These are phyloP conservation scores for Chlamydomonas reinhardtii DNA, from an alignment of 163 green algal genomes.

Conservation along the genomic window DNA sequence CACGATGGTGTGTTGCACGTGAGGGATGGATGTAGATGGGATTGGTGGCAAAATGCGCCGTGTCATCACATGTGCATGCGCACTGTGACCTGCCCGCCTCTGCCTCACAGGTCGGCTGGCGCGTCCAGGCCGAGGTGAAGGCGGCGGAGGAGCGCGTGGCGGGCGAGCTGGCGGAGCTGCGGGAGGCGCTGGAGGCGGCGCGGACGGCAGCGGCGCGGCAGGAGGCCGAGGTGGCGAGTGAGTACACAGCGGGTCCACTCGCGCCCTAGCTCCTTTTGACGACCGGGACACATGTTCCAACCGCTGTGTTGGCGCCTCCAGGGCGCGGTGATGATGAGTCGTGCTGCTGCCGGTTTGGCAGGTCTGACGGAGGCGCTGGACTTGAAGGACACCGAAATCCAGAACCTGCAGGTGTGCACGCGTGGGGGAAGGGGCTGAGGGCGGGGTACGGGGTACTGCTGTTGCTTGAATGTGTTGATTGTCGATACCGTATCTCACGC, in stretches of 20 bases:
- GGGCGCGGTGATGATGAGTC: neutral
- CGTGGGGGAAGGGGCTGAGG: too few relatives aligned
- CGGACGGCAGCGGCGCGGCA: constrained; percentile 18
- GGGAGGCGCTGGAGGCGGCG: constrained; percentile 39
- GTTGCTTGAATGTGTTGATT: too few relatives aligned
- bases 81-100: too few relatives aligned
- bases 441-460: too few relatives aligned
- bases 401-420: constrained; percentile 82
- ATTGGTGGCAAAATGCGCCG: too few relatives aligned
- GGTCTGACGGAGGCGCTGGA: constrained; percentile 72
- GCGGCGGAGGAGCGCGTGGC: constrained; percentile 33
- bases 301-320: too few relatives aligned
- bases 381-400: constrained; percentile 78
- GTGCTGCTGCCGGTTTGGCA: neutral
- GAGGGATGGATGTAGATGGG: too few relatives aligned
- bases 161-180: constrained; percentile 48
- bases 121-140: constrained; percentile 74
- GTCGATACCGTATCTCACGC: too few relatives aligned
- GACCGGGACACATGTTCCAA: too few relatives aligned
- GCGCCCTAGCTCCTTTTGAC: too few relatives aligned
- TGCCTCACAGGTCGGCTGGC: constrained; percentile 53
- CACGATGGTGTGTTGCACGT: too few relatives aligned
- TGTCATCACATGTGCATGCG: too few relatives aligned
- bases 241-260: neutral
- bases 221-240: constrained; percentile 31